These are phyloP conservation scores for Speleostelium caveatum DNA, from an alignment of 78 protist species.

Conservation along the genomic window DNA sequence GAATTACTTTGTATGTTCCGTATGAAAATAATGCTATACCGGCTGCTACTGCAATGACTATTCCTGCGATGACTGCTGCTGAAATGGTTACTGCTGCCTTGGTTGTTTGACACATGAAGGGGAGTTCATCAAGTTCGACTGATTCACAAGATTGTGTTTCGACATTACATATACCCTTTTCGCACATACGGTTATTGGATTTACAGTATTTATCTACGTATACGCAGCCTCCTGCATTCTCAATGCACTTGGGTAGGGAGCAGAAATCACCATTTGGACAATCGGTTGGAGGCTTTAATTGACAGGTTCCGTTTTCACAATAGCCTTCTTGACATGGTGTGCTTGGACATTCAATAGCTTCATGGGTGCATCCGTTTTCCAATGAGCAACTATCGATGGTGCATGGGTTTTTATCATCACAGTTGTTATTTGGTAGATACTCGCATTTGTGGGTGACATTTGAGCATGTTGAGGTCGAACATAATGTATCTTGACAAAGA, in stretches of 20 bases:
- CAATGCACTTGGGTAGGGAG: not conserved
- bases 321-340: slow-evolving; percentile 1
- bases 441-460: no score
- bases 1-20: slow-evolving; percentile 48
- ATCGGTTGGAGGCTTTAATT: not conserved
- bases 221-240: slow-evolving; percentile 34
- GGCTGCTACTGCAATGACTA: slow-evolving; percentile 57
- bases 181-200: slow-evolving; percentile 8
- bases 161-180: slow-evolving; percentile 56
- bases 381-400: no score
- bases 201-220: slow-evolving; percentile 1
- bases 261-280: slow-evolving; percentile 31
- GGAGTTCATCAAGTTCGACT: slow-evolving; percentile 5
- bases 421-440: no score
- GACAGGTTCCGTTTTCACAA: slow-evolving; percentile 23
- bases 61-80: slow-evolving; percentile 75
- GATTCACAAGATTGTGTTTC: slow-evolving; percentile 4
- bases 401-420: no score
- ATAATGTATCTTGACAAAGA: no score
- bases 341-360: not conserved
- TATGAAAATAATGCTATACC: slow-evolving; percentile 23
- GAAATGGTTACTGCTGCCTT: slow-evolving; percentile 49
- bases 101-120: slow-evolving; percentile 54
- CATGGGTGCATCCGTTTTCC: not conserved
- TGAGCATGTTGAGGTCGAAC: no score